Evolutionary conservation across 1,284 basidiomycete species (phyloP), one percentile per base, ranked within the genome.

Genomic region (Prillingera fragicola): DNA sequence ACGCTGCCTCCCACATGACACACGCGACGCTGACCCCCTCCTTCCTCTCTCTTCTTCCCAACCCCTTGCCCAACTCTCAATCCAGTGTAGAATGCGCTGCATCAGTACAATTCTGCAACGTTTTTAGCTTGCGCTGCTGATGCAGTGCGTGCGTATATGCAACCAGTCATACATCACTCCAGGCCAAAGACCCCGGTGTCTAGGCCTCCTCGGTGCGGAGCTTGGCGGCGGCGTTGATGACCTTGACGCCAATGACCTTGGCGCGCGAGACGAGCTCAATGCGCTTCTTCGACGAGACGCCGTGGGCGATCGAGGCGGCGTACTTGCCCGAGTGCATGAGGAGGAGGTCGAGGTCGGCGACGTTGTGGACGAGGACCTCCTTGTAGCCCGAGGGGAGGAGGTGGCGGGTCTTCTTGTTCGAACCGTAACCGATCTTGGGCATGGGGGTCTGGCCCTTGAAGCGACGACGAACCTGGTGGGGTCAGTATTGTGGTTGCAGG

Each of bases 291-390:
- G 86, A 87, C 76, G 85, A 88, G 62, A 99, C 92, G 70, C 84
- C 87, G 80, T 97, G 92, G 47, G 95, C 95, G 65, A 99, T 89
- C 74, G 92, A 88, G 52, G 92, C 95, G 50, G 92, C 85, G 72
- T 87, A 98, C 67, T 79, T 85, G 78, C 87, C 87, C 82, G 92
- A 95, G 83, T 98, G 92, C 91, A 96, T 92, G 47, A 96, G 77
- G 53, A 96, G 82, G 60, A 96, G 80, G 65, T 96, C 89, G 57
- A 96, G 75, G 73, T 96, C 91, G 70, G 83, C 80, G 48, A 85
- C 79, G 75, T 95, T 96, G 79, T 80, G 84, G 65, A 96, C 87
- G 55, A 94, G 75, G 76, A 95, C 83, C 74, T 91, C 92, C 77
- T 90, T 94, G 71, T 87, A 79, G 57, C 92, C 92, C 66, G 84